Evolutionary conservation across 2,329 filamentous ascomycete species (phyloP).

Genomic region (Penicillium griseofulvum): DNA sequence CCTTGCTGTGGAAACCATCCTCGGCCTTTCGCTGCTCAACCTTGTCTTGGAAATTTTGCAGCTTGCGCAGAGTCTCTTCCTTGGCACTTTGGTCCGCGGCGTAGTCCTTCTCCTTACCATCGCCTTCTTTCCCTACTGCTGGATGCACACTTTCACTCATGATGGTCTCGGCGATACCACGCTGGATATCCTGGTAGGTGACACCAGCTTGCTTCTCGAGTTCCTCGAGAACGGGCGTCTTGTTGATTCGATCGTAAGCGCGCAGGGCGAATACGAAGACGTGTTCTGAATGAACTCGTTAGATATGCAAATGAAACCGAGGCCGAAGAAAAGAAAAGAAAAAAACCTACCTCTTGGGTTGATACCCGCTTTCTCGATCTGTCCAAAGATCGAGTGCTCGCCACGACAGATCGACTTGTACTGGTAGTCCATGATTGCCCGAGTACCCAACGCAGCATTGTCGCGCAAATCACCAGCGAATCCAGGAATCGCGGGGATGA

Average conservation of each 20-base stretch:
- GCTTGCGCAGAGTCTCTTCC: slow-evolving; percentile 32
- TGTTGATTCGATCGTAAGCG: slow-evolving; percentile 88
- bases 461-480: slow-evolving; percentile 89
- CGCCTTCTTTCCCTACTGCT: slow-evolving; percentile 45
- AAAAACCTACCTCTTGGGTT: slow-evolving; percentile 57
- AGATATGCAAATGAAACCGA: not conserved
- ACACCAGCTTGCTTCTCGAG: slow-evolving; percentile 80
- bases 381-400: slow-evolving; percentile 83
- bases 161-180: slow-evolving; percentile 83
- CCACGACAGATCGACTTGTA: slow-evolving; percentile 94
- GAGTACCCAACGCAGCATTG: slow-evolving; percentile 77
- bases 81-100: slow-evolving; percentile 34
- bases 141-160: slow-evolving; percentile 71
- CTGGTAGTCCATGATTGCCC: slow-evolving; percentile 98
- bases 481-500: slow-evolving; percentile 89
- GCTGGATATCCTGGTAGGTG: slow-evolving; percentile 80
- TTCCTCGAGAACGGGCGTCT: slow-evolving; percentile 68
- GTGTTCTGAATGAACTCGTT: slow-evolving; percentile 53
- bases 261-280: slow-evolving; percentile 94
- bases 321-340: not conserved
- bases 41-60: slow-evolving; percentile 37
- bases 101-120: slow-evolving; percentile 40
- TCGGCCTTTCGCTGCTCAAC: slow-evolving; percentile 32
- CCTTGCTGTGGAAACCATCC: slow-evolving; percentile 37
- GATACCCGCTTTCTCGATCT: slow-evolving; percentile 69